These are phyloP conservation scores for Scopulariopsis brevicaulis DNA, from an alignment of 2,329 filamentous ascomycete species.

Conservation along the genomic window DNA sequence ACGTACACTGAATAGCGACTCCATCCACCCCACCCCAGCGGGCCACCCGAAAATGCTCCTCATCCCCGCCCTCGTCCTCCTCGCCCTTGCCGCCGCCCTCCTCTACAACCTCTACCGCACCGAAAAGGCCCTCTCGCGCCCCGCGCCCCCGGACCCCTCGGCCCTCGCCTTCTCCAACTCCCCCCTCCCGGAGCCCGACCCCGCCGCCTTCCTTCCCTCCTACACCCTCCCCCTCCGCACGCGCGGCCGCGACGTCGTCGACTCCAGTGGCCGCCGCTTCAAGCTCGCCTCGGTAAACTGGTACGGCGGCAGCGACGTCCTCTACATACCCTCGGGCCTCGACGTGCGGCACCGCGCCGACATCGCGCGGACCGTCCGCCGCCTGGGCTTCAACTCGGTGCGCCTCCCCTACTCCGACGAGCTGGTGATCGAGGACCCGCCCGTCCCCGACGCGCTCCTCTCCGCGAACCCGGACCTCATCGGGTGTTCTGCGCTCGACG, in stretches of 20 bases:
- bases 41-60: background rate
- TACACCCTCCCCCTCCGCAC: slow-evolving; percentile 49
- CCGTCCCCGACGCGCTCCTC: slow-evolving; percentile 36
- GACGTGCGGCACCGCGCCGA: slow-evolving; percentile 49
- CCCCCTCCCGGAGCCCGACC: slow-evolving; percentile 32
- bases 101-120: slow-evolving; percentile 9
- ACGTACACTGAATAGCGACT: no score
- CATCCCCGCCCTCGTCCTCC: background rate
- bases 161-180: slow-evolving; percentile 33
- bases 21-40: no score
- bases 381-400: slow-evolving; percentile 59
- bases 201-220: slow-evolving; percentile 26
- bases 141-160: slow-evolving; percentile 37
- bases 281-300: slow-evolving; percentile 57
- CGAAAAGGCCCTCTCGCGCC: slow-evolving; percentile 29
- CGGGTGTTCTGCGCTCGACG: slow-evolving; percentile 44
- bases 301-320: slow-evolving; percentile 59
- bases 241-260: slow-evolving; percentile 47
- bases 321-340: slow-evolving; percentile 52
- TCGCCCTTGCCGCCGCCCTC: background rate
- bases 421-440: slow-evolving; percentile 49
- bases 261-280: slow-evolving; percentile 42
- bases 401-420: slow-evolving; percentile 59
- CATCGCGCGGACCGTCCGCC: slow-evolving; percentile 48
- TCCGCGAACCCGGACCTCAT: slow-evolving; percentile 49